phyloP scores from a whole-genome alignment of 352 stramenopile species.

The Globisporangium polare region DNA sequence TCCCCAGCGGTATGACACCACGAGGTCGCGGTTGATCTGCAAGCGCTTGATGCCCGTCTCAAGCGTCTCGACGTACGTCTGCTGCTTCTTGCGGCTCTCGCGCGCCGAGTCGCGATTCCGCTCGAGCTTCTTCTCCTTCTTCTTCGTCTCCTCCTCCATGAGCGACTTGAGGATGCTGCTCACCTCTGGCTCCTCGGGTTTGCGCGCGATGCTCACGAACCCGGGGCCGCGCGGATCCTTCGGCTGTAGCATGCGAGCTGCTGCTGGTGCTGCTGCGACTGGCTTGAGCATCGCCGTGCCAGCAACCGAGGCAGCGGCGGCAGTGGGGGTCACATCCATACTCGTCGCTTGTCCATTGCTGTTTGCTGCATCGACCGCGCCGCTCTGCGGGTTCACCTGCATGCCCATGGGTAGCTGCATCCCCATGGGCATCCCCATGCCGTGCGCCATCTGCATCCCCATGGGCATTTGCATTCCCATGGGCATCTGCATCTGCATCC shows the following conservation, averaged over 20 bases:
- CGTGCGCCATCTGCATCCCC: slow-evolving; percentile 18
- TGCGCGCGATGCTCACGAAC: slow-evolving; percentile 79
- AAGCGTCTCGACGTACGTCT: slow-evolving; percentile 84
- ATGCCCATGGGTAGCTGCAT: slow-evolving; percentile 28
- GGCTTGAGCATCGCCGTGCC: slow-evolving; percentile 25
- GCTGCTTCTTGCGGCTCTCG: slow-evolving; percentile 82
- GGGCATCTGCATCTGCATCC: slow-evolving; percentile 28
- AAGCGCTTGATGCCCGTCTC: slow-evolving; percentile 86
- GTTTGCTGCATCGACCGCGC: slow-evolving; percentile 26
- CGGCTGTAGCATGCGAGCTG: slow-evolving; percentile 28
- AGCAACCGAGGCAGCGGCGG: slow-evolving; percentile 7
- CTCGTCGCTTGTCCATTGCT: slow-evolving; percentile 1
- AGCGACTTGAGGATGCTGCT: slow-evolving; percentile 86
- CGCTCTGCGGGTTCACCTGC: slow-evolving; percentile 31
- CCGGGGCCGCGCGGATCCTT: slow-evolving; percentile 33
- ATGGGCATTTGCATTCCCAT: slow-evolving; percentile 31
- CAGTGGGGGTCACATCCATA: slow-evolving; percentile 3
- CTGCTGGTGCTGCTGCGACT: slow-evolving; percentile 13
- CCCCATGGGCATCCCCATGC: slow-evolving; percentile 38
- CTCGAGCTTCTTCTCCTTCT: slow-evolving; percentile 88
- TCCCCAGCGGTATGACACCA: slow-evolving; percentile 73
- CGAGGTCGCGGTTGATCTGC: slow-evolving; percentile 77
- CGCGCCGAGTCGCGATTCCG: slow-evolving; percentile 84
- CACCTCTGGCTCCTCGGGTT: slow-evolving; percentile 74
- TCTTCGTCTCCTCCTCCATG: slow-evolving; percentile 86